Conservation (phyloP, 2,329 filamentous ascomycete genomes). For the Ascochyta viciae-villosae region DNA sequence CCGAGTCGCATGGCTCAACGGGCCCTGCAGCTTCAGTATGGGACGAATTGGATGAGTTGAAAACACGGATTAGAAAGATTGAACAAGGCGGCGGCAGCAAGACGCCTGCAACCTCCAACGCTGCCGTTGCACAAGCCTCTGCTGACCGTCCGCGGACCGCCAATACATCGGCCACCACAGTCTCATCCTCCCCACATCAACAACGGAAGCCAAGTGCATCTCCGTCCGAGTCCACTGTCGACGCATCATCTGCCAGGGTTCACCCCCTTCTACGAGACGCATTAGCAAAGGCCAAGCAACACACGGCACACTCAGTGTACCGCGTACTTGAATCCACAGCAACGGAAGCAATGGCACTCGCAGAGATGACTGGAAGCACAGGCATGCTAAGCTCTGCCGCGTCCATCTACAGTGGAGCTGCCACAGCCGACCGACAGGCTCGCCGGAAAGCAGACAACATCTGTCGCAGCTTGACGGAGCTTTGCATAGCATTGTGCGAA, state of each 20-base stretch:
- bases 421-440: conserved; percentile 78
- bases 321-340: conserved; percentile 81
- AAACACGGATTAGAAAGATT: conserved; percentile 87
- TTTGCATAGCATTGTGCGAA: conserved; percentile 78
- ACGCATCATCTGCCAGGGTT: conserved; percentile 59
- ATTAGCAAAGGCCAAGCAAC: conserved; percentile 75
- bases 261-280: conserved; percentile 84
- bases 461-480: conserved; percentile 89
- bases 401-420: conserved; percentile 66
- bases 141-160: conserved; percentile 89
- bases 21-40: conserved; percentile 92
- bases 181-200: conserved; percentile 88
- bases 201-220: conserved; percentile 60
- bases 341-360: conserved; percentile 79
- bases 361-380: conserved; percentile 76
- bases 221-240: conserved; percentile 52
- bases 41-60: conserved; percentile 96
- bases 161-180: conserved; percentile 86
- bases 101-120: conserved; percentile 80
- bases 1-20: conserved; percentile 86
- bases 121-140: conserved; percentile 68
- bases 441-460: conserved; percentile 91
- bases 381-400: conserved; percentile 71
- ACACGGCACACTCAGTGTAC: conserved; percentile 76
- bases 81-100: conserved; percentile 85